Conservation (phyloP, 208 protist genomes). For the Willaertia magna region DNA sequence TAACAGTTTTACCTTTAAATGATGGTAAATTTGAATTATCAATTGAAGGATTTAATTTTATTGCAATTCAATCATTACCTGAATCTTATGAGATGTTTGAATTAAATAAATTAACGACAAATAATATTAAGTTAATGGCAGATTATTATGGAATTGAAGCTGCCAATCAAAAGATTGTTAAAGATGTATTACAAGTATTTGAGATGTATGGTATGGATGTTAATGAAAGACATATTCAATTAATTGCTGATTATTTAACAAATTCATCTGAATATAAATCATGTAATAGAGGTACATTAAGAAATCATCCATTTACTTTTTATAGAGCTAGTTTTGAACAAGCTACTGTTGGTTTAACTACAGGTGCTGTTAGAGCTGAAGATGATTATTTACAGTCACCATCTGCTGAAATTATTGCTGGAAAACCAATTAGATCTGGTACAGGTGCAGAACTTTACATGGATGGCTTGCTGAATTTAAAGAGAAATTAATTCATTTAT, state of each 20-base stretch:
- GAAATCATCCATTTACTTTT: slow-evolving; percentile 15
- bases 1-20: neutral
- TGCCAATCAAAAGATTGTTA: slow-evolving; percentile 37
- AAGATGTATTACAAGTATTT: slow-evolving; percentile 56
- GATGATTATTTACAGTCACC: slow-evolving; percentile 29
- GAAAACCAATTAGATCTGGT: neutral
- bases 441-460: too few relatives aligned
- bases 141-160: slow-evolving; percentile 59
- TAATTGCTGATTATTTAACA: slow-evolving; percentile 71
- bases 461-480: too few relatives aligned
- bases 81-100: slow-evolving; percentile 24
- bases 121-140: slow-evolving; percentile 43
- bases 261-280: slow-evolving; percentile 38
- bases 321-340: slow-evolving; percentile 59
- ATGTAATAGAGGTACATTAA: slow-evolving; percentile 37
- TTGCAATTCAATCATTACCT: slow-evolving; percentile 20
- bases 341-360: slow-evolving; percentile 38
- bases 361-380: slow-evolving; percentile 31
- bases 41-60: slow-evolving; percentile 57
- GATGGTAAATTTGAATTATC: slow-evolving; percentile 19
- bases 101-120: slow-evolving; percentile 41
- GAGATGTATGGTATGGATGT: slow-evolving; percentile 63
- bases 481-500: too few relatives aligned
- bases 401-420: slow-evolving; percentile 28
- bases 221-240: slow-evolving; percentile 51